Base-by-base conservation (phyloP, 805 yeast species). In the Wickerhamiella parazyma region DNA sequence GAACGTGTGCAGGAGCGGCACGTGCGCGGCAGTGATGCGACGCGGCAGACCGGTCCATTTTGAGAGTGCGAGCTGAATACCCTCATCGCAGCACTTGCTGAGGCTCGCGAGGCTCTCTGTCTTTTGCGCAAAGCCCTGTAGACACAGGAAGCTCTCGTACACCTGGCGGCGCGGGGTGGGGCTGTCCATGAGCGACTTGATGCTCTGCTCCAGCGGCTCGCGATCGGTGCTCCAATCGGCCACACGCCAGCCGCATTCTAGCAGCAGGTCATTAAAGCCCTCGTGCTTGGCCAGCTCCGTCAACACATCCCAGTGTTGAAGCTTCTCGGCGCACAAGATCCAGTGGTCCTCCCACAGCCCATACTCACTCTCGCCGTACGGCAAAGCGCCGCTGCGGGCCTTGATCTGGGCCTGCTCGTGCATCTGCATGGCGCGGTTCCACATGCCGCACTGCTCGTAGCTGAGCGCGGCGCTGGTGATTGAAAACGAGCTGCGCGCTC, bases 191-290 rank as follows among this genome's bases (percentile, higher is more conserved):
- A 91, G 94, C 35, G 93, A 82, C 61, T 86, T 84, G 20, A 91
- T 94, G 1, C 94, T 80, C 55, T 84, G 95, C 56, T 87, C 96
- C 31, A 91, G 66, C 0, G 97, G 91, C 51, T 89, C 97, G 50
- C 87, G 73, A 55, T 93, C 98, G 7, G 93, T 78, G 48, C 79
- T 80, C 98, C 98, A 91, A 56, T 91, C 97, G 6, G 98, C 96
- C 33, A 91, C 94, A 56, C 99, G 72, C 99, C 99, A 91, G 31
- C 97, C 98, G 70, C 98, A 93, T 60, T 91, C 99, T n/a, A 91
- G 67, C 20, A 93, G 65, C 50, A 91, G 68, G 56, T 91, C 98
- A 0, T 96, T 86, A 58, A 89, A 93, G 0, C 96, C 96, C 67
- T 93, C 99, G 56, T 93, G 97, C 54, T 89, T 86, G 2, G 98